Base-by-base conservation (phyloP, 768 basidiomycete species). In the Clitopilus hobsonii region DNA sequence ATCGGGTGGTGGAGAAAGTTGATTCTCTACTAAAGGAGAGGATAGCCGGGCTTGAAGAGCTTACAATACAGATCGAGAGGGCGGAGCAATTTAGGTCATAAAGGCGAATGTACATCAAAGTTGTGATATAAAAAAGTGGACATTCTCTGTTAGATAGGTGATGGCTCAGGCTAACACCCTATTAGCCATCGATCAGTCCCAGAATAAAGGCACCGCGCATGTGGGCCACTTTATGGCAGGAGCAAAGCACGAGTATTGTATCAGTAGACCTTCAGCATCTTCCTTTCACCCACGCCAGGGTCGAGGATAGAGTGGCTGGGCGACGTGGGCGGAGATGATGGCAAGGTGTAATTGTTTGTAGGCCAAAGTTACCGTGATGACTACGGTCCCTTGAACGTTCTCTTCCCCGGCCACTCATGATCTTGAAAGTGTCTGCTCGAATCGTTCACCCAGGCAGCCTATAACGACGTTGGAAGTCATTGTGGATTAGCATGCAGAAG, bases 61-160 rank as follows among this genome's bases (percentile, higher is more conserved):
- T 99, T 56, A 91, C 89, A 2, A 87, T 99, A 60, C 96, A 99
- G 70, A 78, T 95, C 13, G 92, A 93, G 49, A 74, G 71, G 54
- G 54, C 53, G 32, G 61, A 57, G 38, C 52, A 58, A 49, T 55
- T 57, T 53, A 51, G 49, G 55, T 53, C 26, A 57, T 53, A 53
- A 57, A 53, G 24, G 23, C 3, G 4, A n/a, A 22, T 14, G 14
- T 26, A 48, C 16, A 22, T 48, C 3, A 36, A 3, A 36, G 32
- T 3, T 11, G n/a, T 36, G 32, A 10, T 14, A 36, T 36, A 2
- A 36, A 36, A 36, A 11, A 36, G n/a, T 14, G 10, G 32, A 4
- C 4, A 4, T 36, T 36, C 13, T 36, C 32, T n/a, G n/a, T n/a
- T n/a, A n/a, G n/a, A n/a, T n/a, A n/a, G n/a, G n/a, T n/a, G n/a